A percentile compares a stretch with the other conserved stretches of the same genome.
phyloP scores from a whole-genome alignment of 805 yeast genomes.

The Wickerhamomyces ciferrii region DNA sequence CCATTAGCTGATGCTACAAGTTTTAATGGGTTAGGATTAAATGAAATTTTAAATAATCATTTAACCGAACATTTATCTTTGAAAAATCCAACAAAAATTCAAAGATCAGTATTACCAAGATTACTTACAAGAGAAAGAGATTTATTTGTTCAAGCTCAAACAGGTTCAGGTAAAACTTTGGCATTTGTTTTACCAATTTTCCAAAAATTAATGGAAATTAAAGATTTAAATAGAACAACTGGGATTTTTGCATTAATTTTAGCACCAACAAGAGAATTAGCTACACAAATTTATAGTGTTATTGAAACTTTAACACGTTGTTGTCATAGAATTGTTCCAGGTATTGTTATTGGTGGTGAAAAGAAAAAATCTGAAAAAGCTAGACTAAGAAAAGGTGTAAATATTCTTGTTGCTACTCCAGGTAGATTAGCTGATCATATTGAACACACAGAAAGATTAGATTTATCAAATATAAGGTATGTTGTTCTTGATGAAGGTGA shows the following conservation, averaged over 20 bases:
- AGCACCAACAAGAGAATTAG: constrained; percentile 94
- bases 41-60: constrained; percentile 45
- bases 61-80: constrained; percentile 51
- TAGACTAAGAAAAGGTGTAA: constrained; percentile 90
- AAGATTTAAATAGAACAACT: constrained; percentile 47
- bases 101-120: constrained; percentile 71
- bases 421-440: constrained; percentile 94
- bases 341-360: constrained; percentile 96
- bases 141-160: constrained; percentile 89
- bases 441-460: constrained; percentile 77
- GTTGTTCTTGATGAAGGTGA: constrained; percentile 97
- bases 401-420: constrained; percentile 95
- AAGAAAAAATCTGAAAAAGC: constrained; percentile 97
- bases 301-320: constrained; percentile 67
- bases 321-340: constrained; percentile 89
- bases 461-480: constrained; percentile 71
- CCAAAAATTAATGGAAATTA: constrained; percentile 58
- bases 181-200: constrained; percentile 83
- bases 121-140: constrained; percentile 45
- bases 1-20: constrained; percentile 63
- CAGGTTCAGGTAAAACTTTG: constrained; percentile 97
- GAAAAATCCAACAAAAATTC: constrained; percentile 79
- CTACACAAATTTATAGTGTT: constrained; percentile 82
- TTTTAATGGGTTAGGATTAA: constrained; percentile 69
- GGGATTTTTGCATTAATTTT: constrained; percentile 88